These are phyloP conservation scores for Solanum virginianum DNA, from an alignment of 257 asterid species.

Conservation along the genomic window DNA sequence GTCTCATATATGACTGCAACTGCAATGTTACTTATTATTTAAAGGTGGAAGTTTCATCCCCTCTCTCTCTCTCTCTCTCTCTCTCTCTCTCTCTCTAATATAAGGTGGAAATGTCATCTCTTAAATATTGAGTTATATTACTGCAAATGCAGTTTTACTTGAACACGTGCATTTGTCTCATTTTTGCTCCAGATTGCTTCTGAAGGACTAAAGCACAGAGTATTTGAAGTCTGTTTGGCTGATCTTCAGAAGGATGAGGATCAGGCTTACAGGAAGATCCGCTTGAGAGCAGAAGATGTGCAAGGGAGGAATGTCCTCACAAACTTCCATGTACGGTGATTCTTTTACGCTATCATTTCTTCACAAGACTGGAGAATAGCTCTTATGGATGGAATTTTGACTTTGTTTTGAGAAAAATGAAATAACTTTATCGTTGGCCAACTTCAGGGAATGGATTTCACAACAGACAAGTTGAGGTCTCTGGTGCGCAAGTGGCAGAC, in stretches of 20 bases:
- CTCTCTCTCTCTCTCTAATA: neutral
- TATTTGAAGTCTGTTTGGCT: constrained; percentile 14
- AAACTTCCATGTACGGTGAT: constrained; percentile 7
- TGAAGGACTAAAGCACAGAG: constrained; percentile 16
- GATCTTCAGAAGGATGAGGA: constrained; percentile 20
- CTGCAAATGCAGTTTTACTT: neutral
- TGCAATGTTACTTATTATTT: no score
- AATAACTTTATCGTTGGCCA: neutral
- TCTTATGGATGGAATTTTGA: neutral
- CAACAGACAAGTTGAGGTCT: constrained; percentile 58
- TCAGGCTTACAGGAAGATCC: constrained; percentile 17
- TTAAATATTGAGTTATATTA: neutral
- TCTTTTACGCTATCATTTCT: neutral
- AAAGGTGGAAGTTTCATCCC: neutral
- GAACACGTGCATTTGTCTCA: neutral
- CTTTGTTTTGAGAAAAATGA: neutral
- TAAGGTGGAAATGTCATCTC: neutral
- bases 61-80: neutral
- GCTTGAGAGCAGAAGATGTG: constrained; percentile 20
- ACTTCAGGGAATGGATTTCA: constrained; percentile 56
- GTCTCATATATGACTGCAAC: neutral
- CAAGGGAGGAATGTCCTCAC: constrained; percentile 20
- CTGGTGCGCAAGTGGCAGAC: constrained; percentile 57
- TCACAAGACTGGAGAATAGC: neutral
- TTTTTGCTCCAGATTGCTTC: constrained; percentile 11